Base-by-base conservation (phyloP, 371 early-diverging fungal species). In the Rhizopus arrhizus region DNA sequence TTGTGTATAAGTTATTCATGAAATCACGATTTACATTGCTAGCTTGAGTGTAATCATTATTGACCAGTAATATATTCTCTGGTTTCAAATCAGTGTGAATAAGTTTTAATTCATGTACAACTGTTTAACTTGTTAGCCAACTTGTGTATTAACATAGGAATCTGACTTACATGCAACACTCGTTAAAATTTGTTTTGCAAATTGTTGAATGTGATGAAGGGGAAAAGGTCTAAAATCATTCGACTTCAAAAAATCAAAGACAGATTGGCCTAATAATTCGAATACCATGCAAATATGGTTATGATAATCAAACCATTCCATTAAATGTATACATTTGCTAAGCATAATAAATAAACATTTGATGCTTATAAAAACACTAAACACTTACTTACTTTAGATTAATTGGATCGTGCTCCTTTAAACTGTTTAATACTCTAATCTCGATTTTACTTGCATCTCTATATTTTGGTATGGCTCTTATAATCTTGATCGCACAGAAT, bases 241-340 rank as follows among this genome's bases (percentile, higher is more conserved):
- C 47, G 80, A 85, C 74, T 98, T 96, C 48, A 98, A 72, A 74
- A 92, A 98, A 68, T 98, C 98, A 81, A 93, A 98, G 8, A 97
- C 84, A 55, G 90, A 89, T 29, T 89, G 89, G 6, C 90, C 87
- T 12, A 95, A 77, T 31, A 97, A 80, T 58, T 93, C 95, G 78
- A 98, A 98, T 46, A 96, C 95, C 95, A 98, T 95, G 76, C 98
- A 98, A 3, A 93, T 89, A 75, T 98, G 98, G 69, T 92, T 91
- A 43, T 89, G 82, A 73, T 86, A 87, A 62, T 94, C 93, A 72
- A 97, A 95, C 57, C 77, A 81, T 59, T 89, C 85, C 47, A 86
- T 69, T 42, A 96, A 70, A 49, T 91, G 93, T 62, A 95, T 93
- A 75, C 85, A 85, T 77, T 82, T 79, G 56, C 85, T 85, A 66